A percentile compares a stretch with the other conserved stretches of the same genome.
These are phyloP conservation scores for Pseudotsuga menziesii DNA, from an alignment of 75 land plant genomes.

Conservation along the genomic window DNA sequence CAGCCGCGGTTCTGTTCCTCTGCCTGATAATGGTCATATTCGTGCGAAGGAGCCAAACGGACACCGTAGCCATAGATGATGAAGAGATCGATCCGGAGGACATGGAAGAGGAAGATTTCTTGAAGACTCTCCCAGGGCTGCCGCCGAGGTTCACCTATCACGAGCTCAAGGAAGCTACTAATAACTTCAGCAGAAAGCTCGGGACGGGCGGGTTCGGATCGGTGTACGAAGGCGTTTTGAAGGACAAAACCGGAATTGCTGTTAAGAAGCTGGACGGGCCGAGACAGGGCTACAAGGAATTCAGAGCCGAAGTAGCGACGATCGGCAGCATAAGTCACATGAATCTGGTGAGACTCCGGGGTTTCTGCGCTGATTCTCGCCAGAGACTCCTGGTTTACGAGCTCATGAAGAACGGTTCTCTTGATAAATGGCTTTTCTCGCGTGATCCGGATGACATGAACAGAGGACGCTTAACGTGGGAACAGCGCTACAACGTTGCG, in stretches of 20 bases:
- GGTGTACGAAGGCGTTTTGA: constrained; percentile 14
- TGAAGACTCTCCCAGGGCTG: constrained; percentile 20
- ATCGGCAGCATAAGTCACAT: constrained; percentile 35
- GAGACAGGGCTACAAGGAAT: constrained; percentile 32
- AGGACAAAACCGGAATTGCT: constrained; percentile 10
- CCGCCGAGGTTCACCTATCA: constrained; percentile 18
- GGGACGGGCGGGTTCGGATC: constrained; percentile 32
- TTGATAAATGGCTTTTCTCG: constrained; percentile 25
- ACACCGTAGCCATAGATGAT: neutral
- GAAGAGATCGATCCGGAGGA: constrained; percentile 8
- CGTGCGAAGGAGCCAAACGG: neutral
- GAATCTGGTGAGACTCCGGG: constrained; percentile 29
- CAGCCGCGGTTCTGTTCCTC: neutral
- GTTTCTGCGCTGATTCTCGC: constrained; percentile 26
- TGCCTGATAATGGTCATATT: neutral
- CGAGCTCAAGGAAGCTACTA: constrained; percentile 22
- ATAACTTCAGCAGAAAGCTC: constrained; percentile 19
- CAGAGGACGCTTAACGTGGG: constrained; percentile 5
- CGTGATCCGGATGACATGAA: neutral
- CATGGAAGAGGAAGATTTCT: constrained; percentile 11
- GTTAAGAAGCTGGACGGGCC: constrained; percentile 32
- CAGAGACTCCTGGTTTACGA: constrained; percentile 34
- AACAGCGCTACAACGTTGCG: constrained; percentile 14
- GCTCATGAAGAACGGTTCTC: constrained; percentile 18
- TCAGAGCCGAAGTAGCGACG: constrained; percentile 35